Evolutionary conservation across 768 basidiomycete species (phyloP).

Genomic region (Filobasidium floriforme): DNA sequence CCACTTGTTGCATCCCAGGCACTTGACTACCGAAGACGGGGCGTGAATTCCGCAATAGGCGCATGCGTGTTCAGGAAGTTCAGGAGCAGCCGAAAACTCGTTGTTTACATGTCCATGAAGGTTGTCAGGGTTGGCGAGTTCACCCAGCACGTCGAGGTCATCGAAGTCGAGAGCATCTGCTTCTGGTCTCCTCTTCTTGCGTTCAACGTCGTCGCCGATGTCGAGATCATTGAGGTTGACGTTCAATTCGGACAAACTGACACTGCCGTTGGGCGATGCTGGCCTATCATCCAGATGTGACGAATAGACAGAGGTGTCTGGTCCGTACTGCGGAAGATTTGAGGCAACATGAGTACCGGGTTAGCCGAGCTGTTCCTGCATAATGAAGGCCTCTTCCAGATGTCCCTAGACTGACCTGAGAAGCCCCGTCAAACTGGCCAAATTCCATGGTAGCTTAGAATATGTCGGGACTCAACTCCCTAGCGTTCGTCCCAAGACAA

Average conservation of each 20-base stretch:
- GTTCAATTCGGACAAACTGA: slow-evolving; percentile 8
- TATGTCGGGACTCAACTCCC: neutral
- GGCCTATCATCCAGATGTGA: neutral
- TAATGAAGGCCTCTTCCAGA: too few relatives aligned
- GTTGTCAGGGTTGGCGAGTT: slow-evolving; percentile 11
- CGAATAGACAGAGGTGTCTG: slow-evolving; percentile 1
- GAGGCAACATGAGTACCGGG: too few relatives aligned
- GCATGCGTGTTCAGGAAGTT: slow-evolving; percentile 18
- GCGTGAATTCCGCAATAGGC: slow-evolving; percentile 97
- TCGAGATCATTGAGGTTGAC: neutral
- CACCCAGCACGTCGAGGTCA: slow-evolving; percentile 3
- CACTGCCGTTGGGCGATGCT: neutral
- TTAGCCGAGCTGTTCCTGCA: too few relatives aligned
- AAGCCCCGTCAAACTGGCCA: neutral
- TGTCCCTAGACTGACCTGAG: neutral
- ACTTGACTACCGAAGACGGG: slow-evolving; percentile 85
- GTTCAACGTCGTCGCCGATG: neutral
- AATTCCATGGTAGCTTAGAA: neutral
- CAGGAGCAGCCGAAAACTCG: slow-evolving; percentile 13
- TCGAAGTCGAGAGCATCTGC: slow-evolving; percentile 12
- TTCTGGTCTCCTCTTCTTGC: neutral
- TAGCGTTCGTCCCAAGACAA: too few relatives aligned
- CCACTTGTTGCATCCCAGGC: slow-evolving; percentile 45
- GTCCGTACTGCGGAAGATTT: neutral
- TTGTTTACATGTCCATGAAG: neutral